These are phyloP conservation scores for Ophiosphaerella narmari DNA, from an alignment of 2,329 filamentous ascomycete species.

Conservation along the genomic window DNA sequence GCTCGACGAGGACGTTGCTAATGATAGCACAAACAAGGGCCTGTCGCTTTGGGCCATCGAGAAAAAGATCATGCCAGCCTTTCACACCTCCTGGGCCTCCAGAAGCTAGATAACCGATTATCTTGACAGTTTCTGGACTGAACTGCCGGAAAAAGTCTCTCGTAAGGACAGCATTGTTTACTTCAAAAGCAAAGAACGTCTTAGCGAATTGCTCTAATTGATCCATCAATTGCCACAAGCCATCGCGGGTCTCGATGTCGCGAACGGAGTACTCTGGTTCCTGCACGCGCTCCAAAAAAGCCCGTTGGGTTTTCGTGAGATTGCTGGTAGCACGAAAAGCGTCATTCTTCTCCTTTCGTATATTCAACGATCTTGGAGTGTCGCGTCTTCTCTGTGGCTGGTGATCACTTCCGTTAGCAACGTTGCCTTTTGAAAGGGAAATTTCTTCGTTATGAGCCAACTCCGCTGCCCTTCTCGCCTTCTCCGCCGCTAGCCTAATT, in stretches of 20 bases:
- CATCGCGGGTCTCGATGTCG: conserved; percentile 35
- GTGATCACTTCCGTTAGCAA: too few relatives aligned
- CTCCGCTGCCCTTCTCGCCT: too few relatives aligned
- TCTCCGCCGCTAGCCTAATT: too few relatives aligned
- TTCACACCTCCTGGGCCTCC: conserved; percentile 24
- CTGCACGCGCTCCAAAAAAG: not conserved
- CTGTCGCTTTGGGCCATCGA: conserved; percentile 15
- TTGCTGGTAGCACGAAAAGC: not conserved
- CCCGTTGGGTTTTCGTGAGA: not conserved
- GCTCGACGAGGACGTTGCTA: conserved; percentile 36
- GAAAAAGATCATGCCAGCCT: conserved; percentile 35
- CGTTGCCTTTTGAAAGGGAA: too few relatives aligned
- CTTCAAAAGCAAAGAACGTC: conserved; percentile 9
- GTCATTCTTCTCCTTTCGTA: not conserved
- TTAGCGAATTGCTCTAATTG: conserved; percentile 22
- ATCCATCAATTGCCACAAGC: conserved; percentile 17
- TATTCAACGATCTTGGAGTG: too few relatives aligned
- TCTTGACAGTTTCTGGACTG: conserved; percentile 18
- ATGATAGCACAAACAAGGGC: conserved; percentile 33
- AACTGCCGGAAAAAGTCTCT: conserved; percentile 6
- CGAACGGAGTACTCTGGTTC: conserved; percentile 31
- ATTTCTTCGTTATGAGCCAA: too few relatives aligned
- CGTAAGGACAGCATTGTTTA: not conserved
- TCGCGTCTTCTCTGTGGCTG: too few relatives aligned
- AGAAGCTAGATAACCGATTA: conserved; percentile 33